Evolutionary conservation across 2,329 filamentous ascomycete species (phyloP).

Genomic region (Aspergillus persii): DNA sequence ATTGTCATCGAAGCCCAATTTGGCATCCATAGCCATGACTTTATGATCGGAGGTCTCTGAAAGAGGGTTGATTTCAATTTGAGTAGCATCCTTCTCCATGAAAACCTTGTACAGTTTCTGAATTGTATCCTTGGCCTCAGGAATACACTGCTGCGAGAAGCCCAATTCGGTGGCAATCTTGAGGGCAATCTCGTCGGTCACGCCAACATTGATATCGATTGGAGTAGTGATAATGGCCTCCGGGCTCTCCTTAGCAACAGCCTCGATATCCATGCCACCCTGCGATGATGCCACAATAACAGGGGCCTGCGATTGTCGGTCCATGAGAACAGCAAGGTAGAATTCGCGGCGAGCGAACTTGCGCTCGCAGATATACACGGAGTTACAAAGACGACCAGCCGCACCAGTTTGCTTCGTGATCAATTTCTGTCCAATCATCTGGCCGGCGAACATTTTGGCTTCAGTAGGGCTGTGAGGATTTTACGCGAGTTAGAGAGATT

Average conservation of each 20-base stretch:
- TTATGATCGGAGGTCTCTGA: conserved; percentile 98
- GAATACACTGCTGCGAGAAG: conserved; percentile 96
- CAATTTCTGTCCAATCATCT: conserved; percentile 99
- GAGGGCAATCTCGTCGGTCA: conserved; percentile 91
- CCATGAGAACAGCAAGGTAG: conserved; percentile 98
- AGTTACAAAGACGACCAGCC: conserved; percentile 87
- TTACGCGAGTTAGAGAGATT: conserved; percentile 10
- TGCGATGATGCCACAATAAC: conserved; percentile 98
- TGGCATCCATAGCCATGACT: conserved; percentile 98
- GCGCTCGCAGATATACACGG: conserved; percentile 99
- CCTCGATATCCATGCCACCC: conserved; percentile 99
- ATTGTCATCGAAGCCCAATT: conserved; percentile 98
- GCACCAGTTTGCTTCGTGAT: conserved; percentile 99
- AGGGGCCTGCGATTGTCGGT: conserved; percentile 83
- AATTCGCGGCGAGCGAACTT: conserved; percentile 99
- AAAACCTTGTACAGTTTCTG: conserved; percentile 99
- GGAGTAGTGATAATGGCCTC: conserved; percentile 92
- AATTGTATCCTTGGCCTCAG: conserved; percentile 92
- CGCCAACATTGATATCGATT: conserved; percentile 89
- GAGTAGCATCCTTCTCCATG: conserved; percentile 95
- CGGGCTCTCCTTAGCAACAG: conserved; percentile 95
- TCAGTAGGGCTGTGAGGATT: conserved; percentile 64
- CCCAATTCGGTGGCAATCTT: conserved; percentile 88
- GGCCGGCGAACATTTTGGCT: conserved; percentile 95
- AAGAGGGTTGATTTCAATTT: conserved; percentile 99